These are phyloP conservation scores for Suhomyces terraborum DNA, from an alignment of 1,139 yeast species.

Conservation along the genomic window DNA sequence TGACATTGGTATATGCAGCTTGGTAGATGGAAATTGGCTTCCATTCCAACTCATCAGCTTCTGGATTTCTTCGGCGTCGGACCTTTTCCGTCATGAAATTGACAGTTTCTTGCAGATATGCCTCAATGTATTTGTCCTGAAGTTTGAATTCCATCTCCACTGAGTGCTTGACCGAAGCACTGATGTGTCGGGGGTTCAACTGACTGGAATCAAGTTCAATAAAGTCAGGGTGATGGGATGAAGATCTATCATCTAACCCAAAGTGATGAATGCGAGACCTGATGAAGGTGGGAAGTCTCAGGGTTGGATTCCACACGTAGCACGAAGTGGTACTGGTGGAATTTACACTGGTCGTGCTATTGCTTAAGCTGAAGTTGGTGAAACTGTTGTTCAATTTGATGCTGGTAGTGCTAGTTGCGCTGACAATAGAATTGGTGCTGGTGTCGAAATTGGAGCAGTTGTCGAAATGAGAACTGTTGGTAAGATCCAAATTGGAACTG, in stretches of 20 bases:
- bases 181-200: slow-evolving; percentile 11
- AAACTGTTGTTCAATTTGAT: too few relatives aligned
- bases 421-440: too few relatives aligned
- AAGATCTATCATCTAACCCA: too few relatives aligned
- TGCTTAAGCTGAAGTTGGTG: too few relatives aligned
- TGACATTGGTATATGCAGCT: slow-evolving; percentile 37
- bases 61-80: slow-evolving; percentile 25
- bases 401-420: too few relatives aligned
- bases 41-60: slow-evolving; percentile 32
- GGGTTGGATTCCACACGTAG: too few relatives aligned
- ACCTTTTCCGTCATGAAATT: slow-evolving; percentile 5
- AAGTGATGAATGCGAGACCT: background rate
- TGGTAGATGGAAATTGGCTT: slow-evolving; percentile 39
- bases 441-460: too few relatives aligned
- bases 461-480: too few relatives aligned
- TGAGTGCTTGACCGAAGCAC: slow-evolving; percentile 11
- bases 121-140: slow-evolving; percentile 15
- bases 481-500: too few relatives aligned
- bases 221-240: too few relatives aligned
- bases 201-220: background rate
- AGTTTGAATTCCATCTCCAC: slow-evolving; percentile 15
- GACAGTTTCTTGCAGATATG: background rate
- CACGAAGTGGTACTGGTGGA: too few relatives aligned
- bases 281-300: slow-evolving; percentile 1
- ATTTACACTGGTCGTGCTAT: too few relatives aligned